Base-by-base conservation (phyloP, 306 rosid species). In the Glycine tomentella region DNA sequence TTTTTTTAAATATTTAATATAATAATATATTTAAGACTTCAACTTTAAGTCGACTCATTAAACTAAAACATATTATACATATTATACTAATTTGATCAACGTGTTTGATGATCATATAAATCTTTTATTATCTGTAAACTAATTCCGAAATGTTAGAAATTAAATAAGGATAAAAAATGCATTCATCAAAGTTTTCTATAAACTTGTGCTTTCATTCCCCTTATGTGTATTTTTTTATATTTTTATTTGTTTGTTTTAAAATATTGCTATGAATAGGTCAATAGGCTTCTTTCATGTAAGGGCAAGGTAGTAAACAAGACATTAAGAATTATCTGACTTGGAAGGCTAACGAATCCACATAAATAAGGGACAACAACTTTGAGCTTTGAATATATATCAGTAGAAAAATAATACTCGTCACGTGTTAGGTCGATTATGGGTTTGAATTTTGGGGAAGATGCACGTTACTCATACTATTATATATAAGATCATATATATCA, bases 391-490 rank as follows among this genome's bases (percentile, higher is more conserved):
- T 55, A 49, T 14, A 7, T 77, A 46, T 46, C 9, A 46, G 2
- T 6, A 31, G 52, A 74, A 73, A 73, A 73, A 55, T 57, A 52
- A 58, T 33, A 58, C 33, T 65, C 9, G 16, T 83, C 90, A 86
- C 72, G 62, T 84, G 88, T 76, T 86, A 82, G 90, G 88, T 88
- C 61, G 61, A 65, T 16, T 25, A 25, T 25, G 31, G 79, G 56
- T 46, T 63, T 75, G 84, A 80, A 62, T 52, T 74, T 15, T 81
- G 31, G 64, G 67, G 69, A 52, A 11, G 69, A 51, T 31, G 75
- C 84, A 53, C 61, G 74, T 65, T 74, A 74, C 68, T 52, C 80
- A 59, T 65, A 55, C 45, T 64, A 65, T 63, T 25, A 25, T 25
- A 6, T 42, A 42, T 42, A 42, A 4, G 0, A 38, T 38, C 7